phyloP scores from a whole-genome alignment of 1,284 basidiomycete species.

The Leccinum fuscescens region DNA sequence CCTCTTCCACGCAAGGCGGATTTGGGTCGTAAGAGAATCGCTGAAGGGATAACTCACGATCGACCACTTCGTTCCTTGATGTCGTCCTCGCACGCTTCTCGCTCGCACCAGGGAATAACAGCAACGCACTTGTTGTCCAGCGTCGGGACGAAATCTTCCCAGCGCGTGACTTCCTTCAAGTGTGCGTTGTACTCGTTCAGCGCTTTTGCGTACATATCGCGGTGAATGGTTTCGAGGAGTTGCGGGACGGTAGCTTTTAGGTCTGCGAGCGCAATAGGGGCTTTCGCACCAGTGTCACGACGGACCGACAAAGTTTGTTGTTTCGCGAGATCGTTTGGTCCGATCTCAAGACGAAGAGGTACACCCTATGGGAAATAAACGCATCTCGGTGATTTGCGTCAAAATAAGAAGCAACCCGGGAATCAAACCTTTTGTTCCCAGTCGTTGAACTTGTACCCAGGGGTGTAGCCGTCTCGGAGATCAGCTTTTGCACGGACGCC shows the following conservation, averaged over 20 bases:
- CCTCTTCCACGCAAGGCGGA: not conserved
- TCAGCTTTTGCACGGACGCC: conserved; percentile 90
- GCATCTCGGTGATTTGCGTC: not conserved
- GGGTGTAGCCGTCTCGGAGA: conserved; percentile 92
- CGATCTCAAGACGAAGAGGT: conserved; percentile 94
- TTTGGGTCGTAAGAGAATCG: conserved; percentile 4
- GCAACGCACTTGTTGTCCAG: conserved; percentile 89
- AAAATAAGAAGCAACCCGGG: not conserved
- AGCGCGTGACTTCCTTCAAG: conserved; percentile 75
- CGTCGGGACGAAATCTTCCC: conserved; percentile 90
- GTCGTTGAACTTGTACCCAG: conserved; percentile 99
- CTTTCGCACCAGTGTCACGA: conserved; percentile 84
- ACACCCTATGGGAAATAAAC: conserved; percentile 66
- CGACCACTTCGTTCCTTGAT: conserved; percentile 93
- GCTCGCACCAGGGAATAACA: conserved; percentile 97
- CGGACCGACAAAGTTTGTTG: conserved; percentile 83
- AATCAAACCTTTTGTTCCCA: conserved; percentile 90
- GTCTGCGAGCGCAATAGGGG: conserved; percentile 66
- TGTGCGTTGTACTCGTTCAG: conserved; percentile 74
- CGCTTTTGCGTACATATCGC: conserved; percentile 84
- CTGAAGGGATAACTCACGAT: conserved; percentile 57
- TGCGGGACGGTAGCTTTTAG: conserved; percentile 58
- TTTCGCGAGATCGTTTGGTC: conserved; percentile 89
- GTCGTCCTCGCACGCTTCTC: conserved; percentile 92
- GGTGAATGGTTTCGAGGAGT: conserved; percentile 86